phyloP scores from a whole-genome alignment of 192 early-diverging fungal species.

The Pilaira anomala region DNA sequence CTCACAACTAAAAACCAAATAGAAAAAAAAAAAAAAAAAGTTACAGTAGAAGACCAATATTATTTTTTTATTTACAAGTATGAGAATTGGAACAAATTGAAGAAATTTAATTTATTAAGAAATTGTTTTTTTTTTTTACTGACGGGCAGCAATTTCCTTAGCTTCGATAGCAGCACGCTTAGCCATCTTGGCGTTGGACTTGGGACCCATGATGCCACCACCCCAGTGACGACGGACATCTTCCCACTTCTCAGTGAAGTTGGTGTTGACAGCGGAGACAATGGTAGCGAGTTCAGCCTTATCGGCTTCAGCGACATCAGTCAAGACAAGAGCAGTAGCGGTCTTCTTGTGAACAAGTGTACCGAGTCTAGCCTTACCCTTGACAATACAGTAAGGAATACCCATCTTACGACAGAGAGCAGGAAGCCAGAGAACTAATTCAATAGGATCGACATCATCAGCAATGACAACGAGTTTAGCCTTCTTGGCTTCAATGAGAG shows the following conservation, averaged over 20 bases:
- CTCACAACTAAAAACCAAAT: too few species aligned
- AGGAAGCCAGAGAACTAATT: slow-evolving; percentile 98
- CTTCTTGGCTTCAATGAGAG: slow-evolving; percentile 98
- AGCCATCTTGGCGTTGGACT: slow-evolving; percentile 80
- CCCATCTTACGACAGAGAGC: slow-evolving; percentile 99
- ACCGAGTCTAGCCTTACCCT: slow-evolving; percentile 98
- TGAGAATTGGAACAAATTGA: neutral
- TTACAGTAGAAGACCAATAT: too few species aligned
- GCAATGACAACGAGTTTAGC: slow-evolving; percentile 98
- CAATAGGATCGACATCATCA: slow-evolving; percentile 99
- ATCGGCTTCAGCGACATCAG: slow-evolving; percentile 93
- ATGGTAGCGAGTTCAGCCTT: slow-evolving; percentile 86
- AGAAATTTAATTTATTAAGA: neutral
- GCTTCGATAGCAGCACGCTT: slow-evolving; percentile 66
- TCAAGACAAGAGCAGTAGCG: slow-evolving; percentile 93
- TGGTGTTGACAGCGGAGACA: slow-evolving; percentile 87
- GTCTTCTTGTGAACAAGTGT: slow-evolving; percentile 99
- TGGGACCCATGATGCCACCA: slow-evolving; percentile 96
- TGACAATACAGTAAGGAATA: slow-evolving; percentile 98
- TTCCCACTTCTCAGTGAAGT: slow-evolving; percentile 95
- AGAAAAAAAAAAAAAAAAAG: too few species aligned
- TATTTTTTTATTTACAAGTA: too few species aligned
- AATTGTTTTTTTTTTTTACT: slow-evolving; percentile 29
- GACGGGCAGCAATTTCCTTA: slow-evolving; percentile 42
- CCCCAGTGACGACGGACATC: slow-evolving; percentile 91